Evolutionary conservation across 345 rosid genomes (phyloP).

Genomic region (Salix dunnii): DNA sequence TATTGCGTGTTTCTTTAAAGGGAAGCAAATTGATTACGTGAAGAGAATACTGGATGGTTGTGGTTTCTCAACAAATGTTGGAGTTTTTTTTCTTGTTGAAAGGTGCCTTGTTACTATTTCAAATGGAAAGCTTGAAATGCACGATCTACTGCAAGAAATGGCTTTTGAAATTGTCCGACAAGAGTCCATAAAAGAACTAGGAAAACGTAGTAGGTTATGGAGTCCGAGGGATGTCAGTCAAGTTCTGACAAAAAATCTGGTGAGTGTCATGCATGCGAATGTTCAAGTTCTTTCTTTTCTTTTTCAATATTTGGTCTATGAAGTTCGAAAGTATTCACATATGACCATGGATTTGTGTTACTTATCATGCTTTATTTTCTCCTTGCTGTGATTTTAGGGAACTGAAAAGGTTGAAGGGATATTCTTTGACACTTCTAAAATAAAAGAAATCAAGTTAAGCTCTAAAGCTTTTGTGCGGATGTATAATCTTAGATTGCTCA

Average conservation of each 20-base stretch:
- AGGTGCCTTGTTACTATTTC: slow-evolving; percentile 1
- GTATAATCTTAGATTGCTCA: slow-evolving; percentile 5
- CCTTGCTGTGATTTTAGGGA: neutral
- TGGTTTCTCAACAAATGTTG: slow-evolving; percentile 1
- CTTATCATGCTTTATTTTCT: too few species aligned
- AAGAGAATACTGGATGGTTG: neutral
- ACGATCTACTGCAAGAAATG: slow-evolving; percentile 14
- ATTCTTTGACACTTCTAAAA: neutral
- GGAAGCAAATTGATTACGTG: neutral
- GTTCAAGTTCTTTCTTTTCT: too few species aligned
- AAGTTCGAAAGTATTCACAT: too few species aligned
- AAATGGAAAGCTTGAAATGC: neutral
- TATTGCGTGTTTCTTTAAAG: slow-evolving; percentile 15
- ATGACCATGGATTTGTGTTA: too few species aligned
- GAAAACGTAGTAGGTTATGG: slow-evolving; percentile 10
- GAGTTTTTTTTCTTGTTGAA: neutral
- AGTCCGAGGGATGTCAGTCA: neutral
- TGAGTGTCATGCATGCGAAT: neutral
- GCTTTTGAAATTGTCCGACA: slow-evolving; percentile 5
- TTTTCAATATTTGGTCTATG: too few species aligned
- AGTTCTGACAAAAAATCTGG: neutral
- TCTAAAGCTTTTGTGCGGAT: slow-evolving; percentile 1
- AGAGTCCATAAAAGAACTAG: slow-evolving; percentile 4
- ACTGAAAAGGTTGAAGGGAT: slow-evolving; percentile 13
- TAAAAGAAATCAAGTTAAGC: neutral